Conservation (phyloP, 1,284 basidiomycete genomes). For the Crepidotus sp. region DNA sequence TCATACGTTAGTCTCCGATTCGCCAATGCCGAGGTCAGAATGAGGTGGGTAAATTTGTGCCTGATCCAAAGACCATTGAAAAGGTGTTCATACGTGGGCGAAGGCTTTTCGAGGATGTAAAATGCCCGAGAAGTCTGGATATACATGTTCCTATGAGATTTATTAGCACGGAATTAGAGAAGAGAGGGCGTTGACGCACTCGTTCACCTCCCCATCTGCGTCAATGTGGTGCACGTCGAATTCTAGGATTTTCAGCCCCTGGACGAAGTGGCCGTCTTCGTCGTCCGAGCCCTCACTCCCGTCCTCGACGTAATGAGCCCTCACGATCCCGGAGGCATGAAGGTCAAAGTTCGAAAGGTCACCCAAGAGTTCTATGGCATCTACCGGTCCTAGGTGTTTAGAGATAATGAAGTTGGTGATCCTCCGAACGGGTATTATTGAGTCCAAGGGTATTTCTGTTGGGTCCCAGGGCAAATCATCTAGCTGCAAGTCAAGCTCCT, state of each 20-base stretch:
- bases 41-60: slow-evolving; percentile 2
- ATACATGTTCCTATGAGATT: slow-evolving; percentile 4
- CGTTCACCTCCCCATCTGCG: background rate
- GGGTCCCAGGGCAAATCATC: background rate
- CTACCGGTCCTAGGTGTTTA: background rate
- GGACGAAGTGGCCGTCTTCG: slow-evolving; percentile 1
- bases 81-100: background rate
- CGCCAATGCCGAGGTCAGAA: background rate
- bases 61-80: slow-evolving; percentile 4
- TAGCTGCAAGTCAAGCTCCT: slow-evolving; percentile 6
- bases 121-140: slow-evolving; percentile 3
- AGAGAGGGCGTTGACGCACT: background rate
- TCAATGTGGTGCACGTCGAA: slow-evolving; percentile 5
- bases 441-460: background rate
- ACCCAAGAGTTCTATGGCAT: slow-evolving; percentile 3
- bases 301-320: background rate
- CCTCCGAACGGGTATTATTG: slow-evolving; percentile 5
- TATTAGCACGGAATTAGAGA: background rate
- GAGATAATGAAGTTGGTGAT: slow-evolving; percentile 4
- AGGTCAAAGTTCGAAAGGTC: background rate
- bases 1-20: background rate
- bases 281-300: background rate
- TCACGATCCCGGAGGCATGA: slow-evolving; percentile 2
- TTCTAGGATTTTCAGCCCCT: background rate
- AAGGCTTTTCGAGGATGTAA: slow-evolving; percentile 10